Conservation (phyloP, 148 eudicot species). For the Simmondsia chinensis region DNA sequence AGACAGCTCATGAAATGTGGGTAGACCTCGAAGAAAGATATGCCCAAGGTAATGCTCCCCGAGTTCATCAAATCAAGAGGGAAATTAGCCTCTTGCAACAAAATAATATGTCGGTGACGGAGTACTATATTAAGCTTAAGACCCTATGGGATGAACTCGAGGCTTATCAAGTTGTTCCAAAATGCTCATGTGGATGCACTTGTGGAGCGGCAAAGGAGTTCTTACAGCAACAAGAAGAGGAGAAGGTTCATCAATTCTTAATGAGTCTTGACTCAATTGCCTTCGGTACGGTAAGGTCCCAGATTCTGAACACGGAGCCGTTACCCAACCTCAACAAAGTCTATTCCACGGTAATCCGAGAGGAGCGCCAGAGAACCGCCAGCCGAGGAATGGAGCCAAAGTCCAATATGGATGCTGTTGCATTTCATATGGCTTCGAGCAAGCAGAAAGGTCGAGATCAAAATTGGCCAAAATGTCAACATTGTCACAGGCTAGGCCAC, state of each 20-base stretch:
- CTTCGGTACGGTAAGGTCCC: not conserved
- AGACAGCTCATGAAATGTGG: not conserved
- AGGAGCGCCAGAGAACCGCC: not conserved
- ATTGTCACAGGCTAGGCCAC: too few species aligned
- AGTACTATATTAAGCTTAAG: not conserved
- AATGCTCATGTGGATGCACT: too few species aligned
- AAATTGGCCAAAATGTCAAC: too few species aligned
- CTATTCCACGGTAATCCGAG: not conserved
- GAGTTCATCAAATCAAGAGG: not conserved
- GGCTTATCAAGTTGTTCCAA: not conserved
- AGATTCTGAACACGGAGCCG: not conserved
- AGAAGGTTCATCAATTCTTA: conserved; percentile 1
- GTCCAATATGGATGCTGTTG: not conserved
- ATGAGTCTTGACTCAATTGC: not conserved
- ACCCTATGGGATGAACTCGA: not conserved
- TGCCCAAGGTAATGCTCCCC: not conserved
- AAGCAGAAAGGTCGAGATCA: not conserved
- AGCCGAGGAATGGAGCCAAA: not conserved
- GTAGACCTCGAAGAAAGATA: not conserved
- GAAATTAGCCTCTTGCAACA: not conserved
- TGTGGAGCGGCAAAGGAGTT: not conserved
- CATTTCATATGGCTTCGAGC: not conserved
- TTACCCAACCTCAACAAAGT: not conserved
- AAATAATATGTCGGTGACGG: not conserved
- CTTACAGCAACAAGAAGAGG: not conserved